These are phyloP conservation scores for Rhizopogon sp. DNA, from an alignment of 768 basidiomycete species.

Conservation along the genomic window DNA sequence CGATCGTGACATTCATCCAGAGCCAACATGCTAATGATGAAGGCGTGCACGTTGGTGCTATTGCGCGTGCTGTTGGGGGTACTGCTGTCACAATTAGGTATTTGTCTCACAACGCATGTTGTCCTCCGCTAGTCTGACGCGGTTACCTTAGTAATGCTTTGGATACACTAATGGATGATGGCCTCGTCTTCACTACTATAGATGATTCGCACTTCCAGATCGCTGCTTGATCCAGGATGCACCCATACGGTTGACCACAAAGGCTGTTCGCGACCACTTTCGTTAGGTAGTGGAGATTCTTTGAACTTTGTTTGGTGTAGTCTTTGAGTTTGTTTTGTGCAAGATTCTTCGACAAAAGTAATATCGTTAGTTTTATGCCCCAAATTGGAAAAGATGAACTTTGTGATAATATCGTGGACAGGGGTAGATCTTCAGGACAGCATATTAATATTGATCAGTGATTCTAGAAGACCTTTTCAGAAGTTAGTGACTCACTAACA, in stretches of 20 bases:
- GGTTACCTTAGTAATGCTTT: slow-evolving; percentile 54
- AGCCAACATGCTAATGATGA: slow-evolving; percentile 43
- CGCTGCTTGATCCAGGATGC: slow-evolving; percentile 28
- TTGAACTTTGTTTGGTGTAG: background rate
- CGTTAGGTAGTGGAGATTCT: background rate
- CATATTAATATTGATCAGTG: background rate
- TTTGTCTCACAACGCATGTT: background rate
- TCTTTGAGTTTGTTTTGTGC: background rate
- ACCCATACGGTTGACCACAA: slow-evolving; percentile 5
- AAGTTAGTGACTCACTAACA: background rate
- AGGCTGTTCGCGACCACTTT: too few relatives aligned
- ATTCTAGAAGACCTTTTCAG: background rate
- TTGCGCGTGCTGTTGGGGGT: slow-evolving; percentile 59
- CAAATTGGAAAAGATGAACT: slow-evolving; percentile 1
- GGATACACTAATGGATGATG: slow-evolving; percentile 75
- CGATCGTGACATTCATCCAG: slow-evolving; percentile 64
- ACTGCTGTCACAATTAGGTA: slow-evolving; percentile 64
- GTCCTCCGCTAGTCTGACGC: background rate
- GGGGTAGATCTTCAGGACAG: background rate
- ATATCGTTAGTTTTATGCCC: slow-evolving; percentile 4
- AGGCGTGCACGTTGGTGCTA: slow-evolving; percentile 70
- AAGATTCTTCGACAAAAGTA: background rate
- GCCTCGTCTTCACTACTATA: slow-evolving; percentile 72
- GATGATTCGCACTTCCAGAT: slow-evolving; percentile 78
- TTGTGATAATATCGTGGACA: background rate